phyloP scores from a whole-genome alignment of 129 eudicot genomes.

The Dittrichia graveolens region DNA sequence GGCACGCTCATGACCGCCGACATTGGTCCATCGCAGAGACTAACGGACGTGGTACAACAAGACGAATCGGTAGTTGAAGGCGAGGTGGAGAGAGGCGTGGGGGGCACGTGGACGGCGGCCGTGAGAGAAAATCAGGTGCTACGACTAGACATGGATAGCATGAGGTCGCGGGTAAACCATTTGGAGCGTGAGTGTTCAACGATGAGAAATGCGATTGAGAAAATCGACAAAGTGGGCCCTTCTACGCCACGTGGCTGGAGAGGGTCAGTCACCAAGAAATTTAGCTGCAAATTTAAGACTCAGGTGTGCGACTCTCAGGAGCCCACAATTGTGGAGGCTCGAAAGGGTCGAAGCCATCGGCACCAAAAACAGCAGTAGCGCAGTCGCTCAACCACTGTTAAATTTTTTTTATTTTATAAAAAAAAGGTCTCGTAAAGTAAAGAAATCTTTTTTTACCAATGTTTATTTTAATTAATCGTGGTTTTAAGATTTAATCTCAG shows the following conservation, averaged over 20 bases:
- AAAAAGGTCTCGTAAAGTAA: neutral
- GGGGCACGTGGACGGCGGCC: conserved; percentile 58
- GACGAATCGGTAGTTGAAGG: conserved; percentile 38
- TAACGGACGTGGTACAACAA: conserved; percentile 5
- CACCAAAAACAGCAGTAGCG: conserved; percentile 46
- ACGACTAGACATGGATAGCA: conserved; percentile 85
- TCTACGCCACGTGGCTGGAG: conserved; percentile 44
- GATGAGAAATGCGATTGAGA: conserved; percentile 77
- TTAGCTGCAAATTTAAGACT: conserved; percentile 93
- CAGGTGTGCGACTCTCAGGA: conserved; percentile 96
- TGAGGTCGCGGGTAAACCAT: conserved; percentile 85
- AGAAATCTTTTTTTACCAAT: neutral
- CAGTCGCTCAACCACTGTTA: neutral
- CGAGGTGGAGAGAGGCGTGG: conserved; percentile 20
- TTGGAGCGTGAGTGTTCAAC: conserved; percentile 88
- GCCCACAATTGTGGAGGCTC: conserved; percentile 55
- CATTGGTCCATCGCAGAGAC: conserved; percentile 11
- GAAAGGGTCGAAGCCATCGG: conserved; percentile 56
- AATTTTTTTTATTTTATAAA: neutral
- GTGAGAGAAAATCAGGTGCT: conserved; percentile 88
- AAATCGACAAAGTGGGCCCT: conserved; percentile 54
- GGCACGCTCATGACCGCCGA: conserved; percentile 63
- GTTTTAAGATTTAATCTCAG: neutral
- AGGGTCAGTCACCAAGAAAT: conserved; percentile 47
- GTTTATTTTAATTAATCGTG: conserved; percentile 10